Evolutionary conservation across 805 yeast species (phyloP).

Genomic region (Ogataea dorogensis): DNA sequence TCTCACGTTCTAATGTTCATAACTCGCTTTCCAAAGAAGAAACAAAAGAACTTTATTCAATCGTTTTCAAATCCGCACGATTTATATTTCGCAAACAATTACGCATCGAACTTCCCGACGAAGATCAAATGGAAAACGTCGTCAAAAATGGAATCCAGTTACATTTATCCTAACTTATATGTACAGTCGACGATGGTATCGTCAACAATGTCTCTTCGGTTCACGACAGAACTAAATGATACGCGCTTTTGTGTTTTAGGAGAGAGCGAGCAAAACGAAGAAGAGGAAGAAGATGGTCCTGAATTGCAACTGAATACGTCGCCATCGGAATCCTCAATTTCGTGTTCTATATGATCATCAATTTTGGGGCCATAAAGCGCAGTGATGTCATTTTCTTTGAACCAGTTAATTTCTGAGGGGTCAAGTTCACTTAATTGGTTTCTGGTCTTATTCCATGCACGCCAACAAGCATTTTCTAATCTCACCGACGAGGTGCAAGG

Average conservation of each 20-base stretch:
- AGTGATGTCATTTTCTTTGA: slow-evolving; percentile 51
- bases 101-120: slow-evolving; percentile 21
- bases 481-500: slow-evolving; percentile 41
- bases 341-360: slow-evolving; percentile 8
- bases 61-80: slow-evolving; percentile 37
- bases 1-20: slow-evolving; percentile 35
- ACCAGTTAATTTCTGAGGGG: slow-evolving; percentile 52
- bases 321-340: slow-evolving; percentile 9
- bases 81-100: slow-evolving; percentile 36
- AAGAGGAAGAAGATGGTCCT: slow-evolving; percentile 12
- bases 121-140: slow-evolving; percentile 35
- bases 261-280: slow-evolving; percentile 2
- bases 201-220: slow-evolving; percentile 45
- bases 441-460: slow-evolving; percentile 89
- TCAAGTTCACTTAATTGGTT: slow-evolving; percentile 47
- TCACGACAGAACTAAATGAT: slow-evolving; percentile 41
- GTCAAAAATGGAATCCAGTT: slow-evolving; percentile 36
- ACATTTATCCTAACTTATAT: slow-evolving; percentile 17
- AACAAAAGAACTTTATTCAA: slow-evolving; percentile 36
- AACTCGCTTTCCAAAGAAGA: slow-evolving; percentile 25
- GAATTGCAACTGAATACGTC: slow-evolving; percentile 14
- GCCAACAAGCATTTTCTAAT: slow-evolving; percentile 84
- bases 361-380: slow-evolving; percentile 53
- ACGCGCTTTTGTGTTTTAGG: slow-evolving; percentile 30
- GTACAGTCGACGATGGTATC: slow-evolving; percentile 42